Conservation (phyloP, 306 rosid genomes). For the Glycine tomentella region DNA sequence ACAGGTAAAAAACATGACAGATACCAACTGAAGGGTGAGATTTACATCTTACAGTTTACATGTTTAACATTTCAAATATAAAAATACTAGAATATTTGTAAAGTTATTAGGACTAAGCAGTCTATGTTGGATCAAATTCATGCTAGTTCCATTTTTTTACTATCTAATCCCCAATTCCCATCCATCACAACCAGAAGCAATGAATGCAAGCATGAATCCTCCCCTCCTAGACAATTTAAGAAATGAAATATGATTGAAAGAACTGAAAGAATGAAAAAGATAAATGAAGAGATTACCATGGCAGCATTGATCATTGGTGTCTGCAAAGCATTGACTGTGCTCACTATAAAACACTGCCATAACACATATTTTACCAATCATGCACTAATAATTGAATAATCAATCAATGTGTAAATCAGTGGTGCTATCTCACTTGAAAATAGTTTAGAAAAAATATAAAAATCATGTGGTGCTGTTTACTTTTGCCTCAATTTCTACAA, state of each 20-base stretch:
- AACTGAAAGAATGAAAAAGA: conserved; percentile 27
- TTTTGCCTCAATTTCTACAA: conserved; percentile 4
- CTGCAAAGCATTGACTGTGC: conserved; percentile 92
- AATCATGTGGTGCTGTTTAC: conserved; percentile 20
- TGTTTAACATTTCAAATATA: background rate
- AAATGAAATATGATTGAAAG: conserved; percentile 16
- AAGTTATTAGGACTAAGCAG: conserved; percentile 8
- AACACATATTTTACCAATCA: conserved; percentile 28
- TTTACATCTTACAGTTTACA: conserved; percentile 16
- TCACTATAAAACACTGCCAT: conserved; percentile 93
- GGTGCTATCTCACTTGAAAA: conserved; percentile 21
- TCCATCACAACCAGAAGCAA: conserved; percentile 26
- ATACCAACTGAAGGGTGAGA: conserved; percentile 11
- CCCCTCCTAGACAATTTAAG: conserved; percentile 8
- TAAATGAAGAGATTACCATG: conserved; percentile 67
- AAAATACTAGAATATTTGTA: conserved; percentile 12
- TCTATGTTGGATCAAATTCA: conserved; percentile 22
- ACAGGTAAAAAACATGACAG: background rate
- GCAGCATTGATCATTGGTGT: conserved; percentile 99
- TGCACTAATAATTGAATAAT: conserved; percentile 25
- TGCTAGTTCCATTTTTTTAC: background rate
- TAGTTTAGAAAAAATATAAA: conserved; percentile 8
- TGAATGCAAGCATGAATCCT: conserved; percentile 29
- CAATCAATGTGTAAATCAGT: conserved; percentile 27
- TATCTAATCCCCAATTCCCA: background rate